These are phyloP conservation scores for Penicillium lividum DNA, from an alignment of 495 filamentous ascomycete species.

Conservation along the genomic window DNA sequence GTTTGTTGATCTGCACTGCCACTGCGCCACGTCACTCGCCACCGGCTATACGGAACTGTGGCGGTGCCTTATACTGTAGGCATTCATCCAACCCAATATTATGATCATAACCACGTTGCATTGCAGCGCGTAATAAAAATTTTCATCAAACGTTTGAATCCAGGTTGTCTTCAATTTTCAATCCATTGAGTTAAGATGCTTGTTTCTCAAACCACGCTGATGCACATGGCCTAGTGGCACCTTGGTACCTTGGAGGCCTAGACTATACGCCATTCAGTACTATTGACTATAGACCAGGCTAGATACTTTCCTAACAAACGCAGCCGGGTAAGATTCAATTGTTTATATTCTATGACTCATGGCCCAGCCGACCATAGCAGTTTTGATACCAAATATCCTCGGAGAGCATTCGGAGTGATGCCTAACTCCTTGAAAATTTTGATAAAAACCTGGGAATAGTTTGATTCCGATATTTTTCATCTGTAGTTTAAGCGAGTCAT, in stretches of 20 bases:
- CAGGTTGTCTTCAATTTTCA: conserved; percentile 3
- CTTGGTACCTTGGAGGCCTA: not conserved
- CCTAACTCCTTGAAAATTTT: not conserved
- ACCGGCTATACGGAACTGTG: conserved; percentile 5
- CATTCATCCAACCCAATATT: not conserved
- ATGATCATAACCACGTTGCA: not conserved
- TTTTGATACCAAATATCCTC: conserved; percentile 17
- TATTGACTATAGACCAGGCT: not conserved
- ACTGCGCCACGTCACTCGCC: conserved; percentile 25
- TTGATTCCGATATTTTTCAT: conserved; percentile 6
- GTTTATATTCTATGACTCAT: conserved; percentile 18
- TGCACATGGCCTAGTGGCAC: not conserved
- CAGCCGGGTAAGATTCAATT: not conserved
- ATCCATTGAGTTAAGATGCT: conserved; percentile 8
- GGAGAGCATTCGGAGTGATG: conserved; percentile 2
- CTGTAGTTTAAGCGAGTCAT: not conserved
- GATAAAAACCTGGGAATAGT: not conserved
- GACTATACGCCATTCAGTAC: not conserved
- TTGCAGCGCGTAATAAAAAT: not conserved
- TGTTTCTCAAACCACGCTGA: conserved; percentile 9
- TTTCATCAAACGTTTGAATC: not conserved
- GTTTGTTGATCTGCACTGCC: conserved; percentile 12
- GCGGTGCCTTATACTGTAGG: not conserved
- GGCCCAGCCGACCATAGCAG: conserved; percentile 1
- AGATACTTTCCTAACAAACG: not conserved